Conservation (phyloP, 805 yeast genomes). For the Metschnikowia colocasiae region DNA sequence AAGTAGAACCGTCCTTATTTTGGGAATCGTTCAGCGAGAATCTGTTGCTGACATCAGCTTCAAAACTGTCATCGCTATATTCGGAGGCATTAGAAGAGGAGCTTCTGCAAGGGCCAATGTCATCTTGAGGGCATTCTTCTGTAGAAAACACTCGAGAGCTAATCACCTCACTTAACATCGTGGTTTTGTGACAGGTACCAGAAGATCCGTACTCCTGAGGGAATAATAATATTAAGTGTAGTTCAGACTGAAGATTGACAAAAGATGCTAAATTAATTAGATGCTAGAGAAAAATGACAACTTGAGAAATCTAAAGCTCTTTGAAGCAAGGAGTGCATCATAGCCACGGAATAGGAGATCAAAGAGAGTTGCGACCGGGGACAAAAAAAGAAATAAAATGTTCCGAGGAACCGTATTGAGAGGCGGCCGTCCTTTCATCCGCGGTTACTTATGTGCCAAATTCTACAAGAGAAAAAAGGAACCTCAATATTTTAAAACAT, state of each 20-base stretch:
- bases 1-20: background rate
- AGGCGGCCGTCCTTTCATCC: background rate
- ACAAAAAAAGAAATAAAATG: conserved; percentile 2
- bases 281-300: background rate
- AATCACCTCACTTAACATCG: background rate
- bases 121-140: background rate
- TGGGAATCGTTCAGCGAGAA: background rate
- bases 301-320: too few species aligned
- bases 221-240: background rate
- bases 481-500: background rate
- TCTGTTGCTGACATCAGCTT: background rate
- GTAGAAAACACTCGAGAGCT: background rate
- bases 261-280: background rate
- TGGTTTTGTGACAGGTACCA: background rate
- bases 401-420: conserved; percentile 1
- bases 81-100: background rate
- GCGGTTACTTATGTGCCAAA: background rate
- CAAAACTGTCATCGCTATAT: background rate
- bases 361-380: conserved; percentile 4
- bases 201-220: background rate
- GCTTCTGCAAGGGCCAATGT: background rate
- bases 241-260: background rate
- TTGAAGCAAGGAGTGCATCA: conserved; percentile 7
- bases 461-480: too few species aligned
- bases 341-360: conserved; percentile 4